Percentiles rank a stretch among this genome's conserved stretches.
phyloP scores from a whole-genome alignment of 2,329 filamentous ascomycete species.

The Colletotrichum gigasporum region DNA sequence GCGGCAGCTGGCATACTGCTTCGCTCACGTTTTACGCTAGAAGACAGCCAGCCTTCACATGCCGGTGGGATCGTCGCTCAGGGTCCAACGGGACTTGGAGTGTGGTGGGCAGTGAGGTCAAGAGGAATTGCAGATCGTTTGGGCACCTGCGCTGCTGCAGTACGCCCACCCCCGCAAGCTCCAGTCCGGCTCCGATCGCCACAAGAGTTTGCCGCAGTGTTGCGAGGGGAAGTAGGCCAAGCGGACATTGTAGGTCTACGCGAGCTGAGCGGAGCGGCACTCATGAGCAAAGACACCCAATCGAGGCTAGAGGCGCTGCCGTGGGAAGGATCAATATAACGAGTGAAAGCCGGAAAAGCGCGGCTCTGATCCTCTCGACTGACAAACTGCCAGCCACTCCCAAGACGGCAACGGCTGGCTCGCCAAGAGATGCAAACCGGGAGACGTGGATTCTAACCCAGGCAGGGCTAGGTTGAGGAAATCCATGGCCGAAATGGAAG shows the following conservation, averaged over 20 bases:
- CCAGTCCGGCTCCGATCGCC: conserved; percentile 23
- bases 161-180: conserved; percentile 23
- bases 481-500: neutral
- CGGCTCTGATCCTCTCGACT: neutral
- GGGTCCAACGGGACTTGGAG: conserved; percentile 20
- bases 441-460: neutral
- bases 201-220: conserved; percentile 17
- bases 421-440: conserved; percentile 11
- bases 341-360: neutral
- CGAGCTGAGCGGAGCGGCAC: too few relatives aligned
- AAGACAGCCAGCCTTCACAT: neutral
- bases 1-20: neutral
- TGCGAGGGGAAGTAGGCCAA: conserved; percentile 3
- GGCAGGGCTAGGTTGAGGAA: neutral
- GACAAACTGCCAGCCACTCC: neutral
- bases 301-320: too few relatives aligned
- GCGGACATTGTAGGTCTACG: too few relatives aligned
- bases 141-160: conserved; percentile 23
- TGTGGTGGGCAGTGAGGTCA: conserved; percentile 6
- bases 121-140: conserved; percentile 23
- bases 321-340: too few relatives aligned
- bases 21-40: neutral
- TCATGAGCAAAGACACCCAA: too few relatives aligned
- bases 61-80: conserved; percentile 23
- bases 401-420: conserved; percentile 14